Evolutionary conservation across 2,329 filamentous ascomycete species (phyloP).

Genomic region (Penicillium glabrum): DNA sequence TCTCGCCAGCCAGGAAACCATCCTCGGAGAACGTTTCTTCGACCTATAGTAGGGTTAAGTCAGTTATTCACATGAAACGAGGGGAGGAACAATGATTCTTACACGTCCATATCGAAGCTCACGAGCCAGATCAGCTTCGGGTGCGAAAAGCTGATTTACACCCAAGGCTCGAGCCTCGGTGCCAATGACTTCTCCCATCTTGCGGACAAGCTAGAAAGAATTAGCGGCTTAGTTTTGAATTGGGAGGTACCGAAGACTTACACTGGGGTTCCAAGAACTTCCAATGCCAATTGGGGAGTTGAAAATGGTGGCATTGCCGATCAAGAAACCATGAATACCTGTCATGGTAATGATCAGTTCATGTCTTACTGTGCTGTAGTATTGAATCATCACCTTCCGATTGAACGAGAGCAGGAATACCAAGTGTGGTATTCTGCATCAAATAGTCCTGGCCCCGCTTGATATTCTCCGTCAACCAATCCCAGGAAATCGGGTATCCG

Average conservation of each 20-base stretch:
- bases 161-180: constrained; percentile 66
- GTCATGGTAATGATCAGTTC: neutral
- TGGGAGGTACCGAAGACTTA: constrained; percentile 9
- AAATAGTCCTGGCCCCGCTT: constrained; percentile 69
- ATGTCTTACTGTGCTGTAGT: neutral
- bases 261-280: constrained; percentile 67
- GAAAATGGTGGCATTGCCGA: constrained; percentile 74
- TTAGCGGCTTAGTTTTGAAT: neutral
- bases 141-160: constrained; percentile 72
- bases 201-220: constrained; percentile 51
- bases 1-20: constrained; percentile 65
- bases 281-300: constrained; percentile 73
- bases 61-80: neutral
- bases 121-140: constrained; percentile 68
- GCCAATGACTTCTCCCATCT: constrained; percentile 67
- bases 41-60: constrained; percentile 34
- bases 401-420: constrained; percentile 72
- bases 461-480: constrained; percentile 63
- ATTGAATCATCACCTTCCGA: constrained; percentile 56
- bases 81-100: neutral
- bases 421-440: constrained; percentile 63
- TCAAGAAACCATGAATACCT: constrained; percentile 67
- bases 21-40: constrained; percentile 75
- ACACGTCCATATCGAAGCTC: constrained; percentile 69
- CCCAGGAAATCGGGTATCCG: constrained; percentile 64